phyloP scores from a whole-genome alignment of 2,329 filamentous ascomycete species.

The Talaromyces islandicus region DNA sequence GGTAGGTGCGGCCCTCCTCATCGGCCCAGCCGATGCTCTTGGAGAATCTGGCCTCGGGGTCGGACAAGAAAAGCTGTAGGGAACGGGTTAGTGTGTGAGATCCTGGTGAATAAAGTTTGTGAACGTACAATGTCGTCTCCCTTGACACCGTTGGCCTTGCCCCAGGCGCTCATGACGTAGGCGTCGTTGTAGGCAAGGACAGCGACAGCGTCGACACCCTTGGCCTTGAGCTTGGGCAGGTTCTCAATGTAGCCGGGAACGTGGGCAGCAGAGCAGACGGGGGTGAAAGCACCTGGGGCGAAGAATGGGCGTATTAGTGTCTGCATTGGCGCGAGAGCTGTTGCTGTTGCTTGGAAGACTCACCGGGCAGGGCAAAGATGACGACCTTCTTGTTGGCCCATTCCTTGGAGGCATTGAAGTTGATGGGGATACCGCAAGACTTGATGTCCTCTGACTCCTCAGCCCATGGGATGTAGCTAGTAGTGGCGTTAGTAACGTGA shows the following conservation, averaged over 20 bases:
- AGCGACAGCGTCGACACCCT: slow-evolving; percentile 76
- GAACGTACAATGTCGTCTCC: slow-evolving; percentile 59
- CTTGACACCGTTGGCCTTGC: slow-evolving; percentile 76
- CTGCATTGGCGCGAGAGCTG: background rate
- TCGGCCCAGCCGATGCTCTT: slow-evolving; percentile 71
- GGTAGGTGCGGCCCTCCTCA: slow-evolving; percentile 64
- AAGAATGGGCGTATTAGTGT: background rate
- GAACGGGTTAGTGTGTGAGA: slow-evolving; percentile 1
- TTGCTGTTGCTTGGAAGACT: slow-evolving; percentile 11
- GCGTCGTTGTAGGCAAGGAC: slow-evolving; percentile 80
- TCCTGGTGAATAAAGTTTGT: background rate
- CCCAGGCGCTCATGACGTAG: slow-evolving; percentile 84
- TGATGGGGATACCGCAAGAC: slow-evolving; percentile 69
- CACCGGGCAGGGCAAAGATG: slow-evolving; percentile 63
- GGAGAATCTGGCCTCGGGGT: slow-evolving; percentile 67
- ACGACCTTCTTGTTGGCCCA: slow-evolving; percentile 69
- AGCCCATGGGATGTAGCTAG: slow-evolving; percentile 70
- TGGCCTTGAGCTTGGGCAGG: slow-evolving; percentile 63
- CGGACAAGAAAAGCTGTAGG: slow-evolving; percentile 66
- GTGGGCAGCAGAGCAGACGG: slow-evolving; percentile 76
- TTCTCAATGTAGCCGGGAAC: slow-evolving; percentile 74
- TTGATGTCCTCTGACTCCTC: slow-evolving; percentile 64
- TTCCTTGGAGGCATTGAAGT: slow-evolving; percentile 74
- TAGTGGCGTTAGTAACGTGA: background rate
- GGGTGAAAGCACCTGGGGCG: slow-evolving; percentile 66